phyloP scores from a whole-genome alignment of 768 basidiomycete species.

The Goffeauzyma gilvescens region DNA sequence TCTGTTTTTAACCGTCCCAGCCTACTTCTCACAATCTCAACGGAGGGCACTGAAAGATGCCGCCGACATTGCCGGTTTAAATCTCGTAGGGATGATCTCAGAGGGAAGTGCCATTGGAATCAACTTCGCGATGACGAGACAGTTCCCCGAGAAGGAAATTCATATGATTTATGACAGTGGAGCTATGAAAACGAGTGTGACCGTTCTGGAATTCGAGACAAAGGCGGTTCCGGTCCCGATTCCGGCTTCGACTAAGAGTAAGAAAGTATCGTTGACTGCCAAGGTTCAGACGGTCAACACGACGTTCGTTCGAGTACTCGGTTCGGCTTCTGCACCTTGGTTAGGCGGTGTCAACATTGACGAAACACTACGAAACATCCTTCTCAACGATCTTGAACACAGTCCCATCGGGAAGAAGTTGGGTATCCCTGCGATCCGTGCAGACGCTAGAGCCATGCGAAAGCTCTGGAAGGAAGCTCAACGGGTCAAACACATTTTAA shows the following conservation, averaged over 20 bases:
- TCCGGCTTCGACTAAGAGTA: slow-evolving; percentile 28
- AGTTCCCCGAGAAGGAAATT: slow-evolving; percentile 53
- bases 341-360: slow-evolving; percentile 73
- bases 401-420: slow-evolving; percentile 39
- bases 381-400: slow-evolving; percentile 53
- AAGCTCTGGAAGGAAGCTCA: slow-evolving; percentile 88
- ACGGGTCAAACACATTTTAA: slow-evolving; percentile 75
- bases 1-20: slow-evolving; percentile 72
- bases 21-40: slow-evolving; percentile 76
- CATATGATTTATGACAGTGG: slow-evolving; percentile 92
- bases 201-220: slow-evolving; percentile 30
- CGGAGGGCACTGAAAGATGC: slow-evolving; percentile 82
- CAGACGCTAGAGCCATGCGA: slow-evolving; percentile 67
- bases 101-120: slow-evolving; percentile 71
- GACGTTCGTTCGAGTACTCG: slow-evolving; percentile 58
- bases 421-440: slow-evolving; percentile 37
- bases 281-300: slow-evolving; percentile 27
- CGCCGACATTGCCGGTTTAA: slow-evolving; percentile 72
- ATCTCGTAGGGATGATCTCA: slow-evolving; percentile 63
- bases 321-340: slow-evolving; percentile 59
- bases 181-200: slow-evolving; percentile 39
- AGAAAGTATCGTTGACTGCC: slow-evolving; percentile 17
- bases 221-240: slow-evolving; percentile 14
- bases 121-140: slow-evolving; percentile 93
- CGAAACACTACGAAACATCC: slow-evolving; percentile 56